These are phyloP conservation scores for Mortierella polycephala DNA, from an alignment of 371 early-diverging fungal species.

Conservation along the genomic window DNA sequence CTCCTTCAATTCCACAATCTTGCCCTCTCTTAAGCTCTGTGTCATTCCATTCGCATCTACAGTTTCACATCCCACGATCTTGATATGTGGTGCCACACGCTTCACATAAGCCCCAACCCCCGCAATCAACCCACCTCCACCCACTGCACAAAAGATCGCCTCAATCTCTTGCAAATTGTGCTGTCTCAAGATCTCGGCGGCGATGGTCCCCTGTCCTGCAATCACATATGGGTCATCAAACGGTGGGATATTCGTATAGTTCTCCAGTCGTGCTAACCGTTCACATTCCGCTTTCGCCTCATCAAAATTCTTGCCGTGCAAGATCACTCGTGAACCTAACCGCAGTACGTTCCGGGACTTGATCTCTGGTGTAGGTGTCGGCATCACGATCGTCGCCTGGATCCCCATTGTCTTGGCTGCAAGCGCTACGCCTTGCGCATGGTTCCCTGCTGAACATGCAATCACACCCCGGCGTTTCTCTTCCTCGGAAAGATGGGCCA, in stretches of 20 bases:
- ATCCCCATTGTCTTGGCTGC: constrained; percentile 92
- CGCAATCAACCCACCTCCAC: constrained; percentile 96
- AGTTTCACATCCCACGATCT: constrained; percentile 93
- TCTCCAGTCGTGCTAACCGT: constrained; percentile 73
- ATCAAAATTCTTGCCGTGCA: constrained; percentile 93
- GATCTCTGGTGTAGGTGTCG: constrained; percentile 74
- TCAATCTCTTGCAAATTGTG: constrained; percentile 73
- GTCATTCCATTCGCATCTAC: constrained; percentile 93
- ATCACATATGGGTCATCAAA: constrained; percentile 98
- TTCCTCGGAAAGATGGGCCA: constrained; percentile 79
- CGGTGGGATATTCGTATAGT: constrained; percentile 92
- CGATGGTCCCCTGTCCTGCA: constrained; percentile 98
- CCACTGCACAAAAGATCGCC: constrained; percentile 90
- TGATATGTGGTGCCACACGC: constrained; percentile 85
- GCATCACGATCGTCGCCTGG: constrained; percentile 97
- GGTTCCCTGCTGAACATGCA: constrained; percentile 97
- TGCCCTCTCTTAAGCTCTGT: constrained; percentile 71
- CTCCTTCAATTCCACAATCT: constrained; percentile 73
- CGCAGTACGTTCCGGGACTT: constrained; percentile 91
- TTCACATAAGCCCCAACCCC: constrained; percentile 94
- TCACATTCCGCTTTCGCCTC: constrained; percentile 89
- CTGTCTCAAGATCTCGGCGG: constrained; percentile 92
- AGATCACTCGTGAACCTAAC: constrained; percentile 90
- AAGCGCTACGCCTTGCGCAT: constrained; percentile 95
- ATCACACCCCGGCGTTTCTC: constrained; percentile 90